A percentile compares a stretch with the other conserved stretches of the same genome.
Conservation (phyloP, 768 basidiomycete genomes). For the Fomitopsis serialis region DNA sequence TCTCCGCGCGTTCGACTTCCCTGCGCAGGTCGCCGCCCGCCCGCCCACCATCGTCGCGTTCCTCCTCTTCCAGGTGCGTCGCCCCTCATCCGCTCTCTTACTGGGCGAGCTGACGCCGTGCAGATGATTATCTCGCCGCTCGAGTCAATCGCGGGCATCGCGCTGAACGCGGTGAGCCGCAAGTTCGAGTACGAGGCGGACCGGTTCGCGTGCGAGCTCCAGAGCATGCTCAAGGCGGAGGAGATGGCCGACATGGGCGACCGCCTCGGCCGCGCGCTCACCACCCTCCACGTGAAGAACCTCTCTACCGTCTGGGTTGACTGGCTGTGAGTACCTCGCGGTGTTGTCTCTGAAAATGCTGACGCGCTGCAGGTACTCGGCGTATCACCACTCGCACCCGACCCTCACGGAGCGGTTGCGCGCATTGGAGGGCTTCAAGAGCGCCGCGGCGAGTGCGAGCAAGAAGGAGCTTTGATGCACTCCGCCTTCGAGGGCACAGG, state of each 20-base stretch:
- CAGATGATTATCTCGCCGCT: constrained; percentile 80
- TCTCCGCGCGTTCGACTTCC: constrained; percentile 77
- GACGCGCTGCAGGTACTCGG: constrained; percentile 91
- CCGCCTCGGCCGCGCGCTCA: constrained; percentile 74
- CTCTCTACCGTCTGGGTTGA: constrained; percentile 92
- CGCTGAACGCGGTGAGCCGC: constrained; percentile 78
- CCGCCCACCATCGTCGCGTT: constrained; percentile 85
- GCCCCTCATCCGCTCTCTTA: too few relatives aligned
- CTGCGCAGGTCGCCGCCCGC: constrained; percentile 50
- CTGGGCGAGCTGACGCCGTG: too few relatives aligned
- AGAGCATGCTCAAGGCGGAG: constrained; percentile 40
- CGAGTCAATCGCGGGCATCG: constrained; percentile 66
- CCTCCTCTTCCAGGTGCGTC: constrained; percentile 69
- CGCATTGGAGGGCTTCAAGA: constrained; percentile 52
- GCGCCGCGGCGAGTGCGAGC: not conserved
- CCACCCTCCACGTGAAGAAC: constrained; percentile 88
- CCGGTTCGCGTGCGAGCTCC: constrained; percentile 73
- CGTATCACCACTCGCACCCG: constrained; percentile 95
- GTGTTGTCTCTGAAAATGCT: too few relatives aligned
- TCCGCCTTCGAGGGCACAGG: too few relatives aligned
- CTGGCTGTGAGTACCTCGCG: constrained; percentile 82
- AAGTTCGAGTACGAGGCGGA: constrained; percentile 94
- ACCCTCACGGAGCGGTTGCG: constrained; percentile 86
- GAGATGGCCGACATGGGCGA: constrained; percentile 84
- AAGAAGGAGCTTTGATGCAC: constrained; percentile 19